Conservation (phyloP, 2,329 filamentous ascomycete species). For the Plenodomus biglobosus region DNA sequence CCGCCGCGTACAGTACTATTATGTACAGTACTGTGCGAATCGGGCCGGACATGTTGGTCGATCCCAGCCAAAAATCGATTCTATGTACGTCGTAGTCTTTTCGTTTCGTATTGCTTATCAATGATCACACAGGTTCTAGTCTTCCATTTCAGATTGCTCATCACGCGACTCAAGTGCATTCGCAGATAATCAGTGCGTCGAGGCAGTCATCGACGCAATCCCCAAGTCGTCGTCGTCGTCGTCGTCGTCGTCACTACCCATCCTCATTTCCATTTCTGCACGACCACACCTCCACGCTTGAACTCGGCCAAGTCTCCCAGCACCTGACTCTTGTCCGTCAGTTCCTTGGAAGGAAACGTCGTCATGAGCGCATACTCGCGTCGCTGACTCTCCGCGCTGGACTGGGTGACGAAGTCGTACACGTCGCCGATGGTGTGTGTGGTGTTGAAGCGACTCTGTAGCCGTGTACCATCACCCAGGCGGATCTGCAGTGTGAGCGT, state of each 20-base stretch:
- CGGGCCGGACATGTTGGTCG: too few species aligned
- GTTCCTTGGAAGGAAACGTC: slow-evolving; percentile 80
- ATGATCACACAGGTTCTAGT: too few species aligned
- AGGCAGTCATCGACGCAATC: neutral
- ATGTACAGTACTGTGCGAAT: too few species aligned
- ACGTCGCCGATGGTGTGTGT: slow-evolving; percentile 76
- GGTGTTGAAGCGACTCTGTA: slow-evolving; percentile 81
- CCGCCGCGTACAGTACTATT: too few species aligned
- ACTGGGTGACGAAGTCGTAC: slow-evolving; percentile 71
- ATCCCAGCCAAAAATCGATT: too few species aligned
- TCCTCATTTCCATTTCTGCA: slow-evolving; percentile 55
- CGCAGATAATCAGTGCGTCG: neutral
- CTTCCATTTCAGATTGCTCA: neutral
- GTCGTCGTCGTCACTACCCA: neutral
- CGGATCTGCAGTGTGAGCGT: slow-evolving; percentile 73
- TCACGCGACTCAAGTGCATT: neutral
- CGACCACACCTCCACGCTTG: slow-evolving; percentile 57
- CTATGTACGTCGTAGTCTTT: too few species aligned
- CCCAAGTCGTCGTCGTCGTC: too few species aligned
- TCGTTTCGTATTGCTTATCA: too few species aligned
- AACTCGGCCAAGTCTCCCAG: slow-evolving; percentile 53
- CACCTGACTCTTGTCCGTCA: slow-evolving; percentile 63
- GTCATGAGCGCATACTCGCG: slow-evolving; percentile 76
- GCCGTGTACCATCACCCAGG: slow-evolving; percentile 72
- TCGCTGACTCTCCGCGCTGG: slow-evolving; percentile 58